Base-by-base conservation (phyloP, 192 early-diverging fungal species). In the Dispira parvispora region DNA sequence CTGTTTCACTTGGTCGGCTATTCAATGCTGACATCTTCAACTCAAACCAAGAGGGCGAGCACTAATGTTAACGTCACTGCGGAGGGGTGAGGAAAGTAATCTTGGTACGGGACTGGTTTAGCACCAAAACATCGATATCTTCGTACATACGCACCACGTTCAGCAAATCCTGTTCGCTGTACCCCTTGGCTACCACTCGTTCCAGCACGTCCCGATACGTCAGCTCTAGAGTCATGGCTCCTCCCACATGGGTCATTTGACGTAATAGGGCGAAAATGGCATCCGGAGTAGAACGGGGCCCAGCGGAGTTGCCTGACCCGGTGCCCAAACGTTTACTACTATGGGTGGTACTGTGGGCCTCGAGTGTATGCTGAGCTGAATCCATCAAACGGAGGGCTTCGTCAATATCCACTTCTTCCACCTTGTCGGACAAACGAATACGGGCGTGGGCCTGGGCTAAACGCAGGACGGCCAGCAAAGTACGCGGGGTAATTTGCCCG, bases 341-440 rank as follows among this genome's bases (percentile, higher is more conserved):
- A 21, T 43, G 64, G 27, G 68, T 58, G 8, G 74, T 71, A 38
- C 73, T 76, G 46, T 79, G 70, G 52, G 91, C 82, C 8, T 81
- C 77, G 47, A 94, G 68, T 21, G 88, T 89, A 28, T 87, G 79
- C 69, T 99, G 95, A 55, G 88, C 89, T 8, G 96, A 88, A 61
- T 94, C 86, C 74, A 92, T 82, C 63, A 94, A 71, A 11, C 92
- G 81, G 72, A 94, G 71, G 8, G 89, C 88, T 68, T 94, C 92
- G 50, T 90, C 86, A 25, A 94, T 89, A 73, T 94, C 90, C 38
- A 73, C 79, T 50, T 78, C 68, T 12, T 73, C 69, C 12, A 92
- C 89, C 26, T 71, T 71, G 21, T 82, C 80, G 21, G 81, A 75
- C 54, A 83, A 82, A 14, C 89, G 80, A 32, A 94, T 66, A 57